Percentiles rank a stretch among this genome's conserved stretches.
phyloP scores from a whole-genome alignment of 2,329 filamentous ascomycete species.

The Penicillium sp. region DNA sequence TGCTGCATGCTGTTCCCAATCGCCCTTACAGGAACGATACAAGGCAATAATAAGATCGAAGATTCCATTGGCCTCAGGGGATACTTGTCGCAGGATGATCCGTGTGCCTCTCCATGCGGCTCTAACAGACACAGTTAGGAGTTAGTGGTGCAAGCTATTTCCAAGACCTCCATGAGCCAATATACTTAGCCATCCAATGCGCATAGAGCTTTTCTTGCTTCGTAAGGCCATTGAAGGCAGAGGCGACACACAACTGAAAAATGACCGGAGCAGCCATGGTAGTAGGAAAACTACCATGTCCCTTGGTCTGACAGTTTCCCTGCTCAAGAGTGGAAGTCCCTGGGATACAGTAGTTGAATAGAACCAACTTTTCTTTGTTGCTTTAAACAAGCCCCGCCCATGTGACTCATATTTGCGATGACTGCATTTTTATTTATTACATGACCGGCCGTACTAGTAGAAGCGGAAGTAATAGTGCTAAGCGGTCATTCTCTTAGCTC shows the following conservation, averaged over 20 bases:
- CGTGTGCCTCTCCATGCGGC: conserved; percentile 47
- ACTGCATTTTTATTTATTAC: neutral
- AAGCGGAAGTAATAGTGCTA: neutral
- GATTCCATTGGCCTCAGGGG: conserved; percentile 56
- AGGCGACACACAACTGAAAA: conserved; percentile 20
- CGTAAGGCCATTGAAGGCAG: conserved; percentile 22
- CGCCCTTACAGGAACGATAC: conserved; percentile 53
- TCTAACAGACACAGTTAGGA: conserved; percentile 18
- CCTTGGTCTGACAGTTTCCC: neutral
- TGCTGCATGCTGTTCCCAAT: conserved; percentile 50
- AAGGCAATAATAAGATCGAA: conserved; percentile 58
- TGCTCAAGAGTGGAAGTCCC: neutral
- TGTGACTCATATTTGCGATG: neutral
- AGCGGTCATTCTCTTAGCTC: neutral
- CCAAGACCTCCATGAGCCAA: neutral
- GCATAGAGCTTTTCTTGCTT: conserved; percentile 28
- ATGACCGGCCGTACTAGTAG: neutral
- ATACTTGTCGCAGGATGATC: conserved; percentile 59
- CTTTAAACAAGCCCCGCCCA: conserved; percentile 6
- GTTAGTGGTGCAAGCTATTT: neutral
- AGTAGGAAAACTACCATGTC: neutral
- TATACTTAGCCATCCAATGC: conserved; percentile 28
- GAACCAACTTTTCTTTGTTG: neutral
- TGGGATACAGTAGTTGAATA: neutral
- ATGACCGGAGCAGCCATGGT: conserved; percentile 19